Percentiles rank a stretch among this genome's conserved stretches.
These are phyloP conservation scores for Hymenoscyphus fraxineus DNA, from an alignment of 2,329 filamentous ascomycete species.

Conservation along the genomic window DNA sequence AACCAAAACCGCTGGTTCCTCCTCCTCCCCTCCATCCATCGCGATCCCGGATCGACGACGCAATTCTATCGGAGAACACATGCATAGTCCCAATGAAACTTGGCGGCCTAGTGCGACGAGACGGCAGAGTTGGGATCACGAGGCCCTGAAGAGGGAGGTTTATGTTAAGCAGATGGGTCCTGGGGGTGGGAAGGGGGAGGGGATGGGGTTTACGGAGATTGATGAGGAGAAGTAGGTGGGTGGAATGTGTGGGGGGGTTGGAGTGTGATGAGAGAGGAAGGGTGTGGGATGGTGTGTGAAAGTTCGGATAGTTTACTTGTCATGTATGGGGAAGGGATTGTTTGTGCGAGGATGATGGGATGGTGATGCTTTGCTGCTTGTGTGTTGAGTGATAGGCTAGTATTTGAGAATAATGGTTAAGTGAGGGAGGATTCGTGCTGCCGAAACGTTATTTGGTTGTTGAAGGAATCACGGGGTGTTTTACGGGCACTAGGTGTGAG, in stretches of 20 bases:
- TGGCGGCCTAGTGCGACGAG: constrained; percentile 29
- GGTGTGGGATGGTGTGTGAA: background rate
- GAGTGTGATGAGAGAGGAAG: background rate
- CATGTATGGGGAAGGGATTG: background rate
- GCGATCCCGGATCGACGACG: constrained; percentile 26
- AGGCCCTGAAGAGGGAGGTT: constrained; percentile 31
- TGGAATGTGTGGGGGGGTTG: background rate
- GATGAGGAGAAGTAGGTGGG: background rate
- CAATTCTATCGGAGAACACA: constrained; percentile 26
- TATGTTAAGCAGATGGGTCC: constrained; percentile 13
- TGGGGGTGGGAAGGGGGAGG: constrained; percentile 5
- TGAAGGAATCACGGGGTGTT: too few relatives aligned
- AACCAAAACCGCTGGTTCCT: background rate
- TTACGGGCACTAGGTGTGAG: too few relatives aligned
- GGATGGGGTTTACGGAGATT: constrained; percentile 22
- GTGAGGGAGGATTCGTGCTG: background rate
- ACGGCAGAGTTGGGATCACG: constrained; percentile 28
- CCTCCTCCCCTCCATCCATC: background rate
- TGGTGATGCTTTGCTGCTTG: background rate
- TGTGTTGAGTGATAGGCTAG: background rate
- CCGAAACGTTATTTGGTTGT: background rate
- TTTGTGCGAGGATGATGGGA: background rate
- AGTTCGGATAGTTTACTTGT: background rate
- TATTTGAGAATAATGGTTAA: background rate
- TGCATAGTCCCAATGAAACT: constrained; percentile 21